A percentile compares a stretch with the other conserved stretches of the same genome.
Evolutionary conservation across 2,329 filamentous ascomycete species (phyloP).

Genomic region (Fusarium agapanthi): DNA sequence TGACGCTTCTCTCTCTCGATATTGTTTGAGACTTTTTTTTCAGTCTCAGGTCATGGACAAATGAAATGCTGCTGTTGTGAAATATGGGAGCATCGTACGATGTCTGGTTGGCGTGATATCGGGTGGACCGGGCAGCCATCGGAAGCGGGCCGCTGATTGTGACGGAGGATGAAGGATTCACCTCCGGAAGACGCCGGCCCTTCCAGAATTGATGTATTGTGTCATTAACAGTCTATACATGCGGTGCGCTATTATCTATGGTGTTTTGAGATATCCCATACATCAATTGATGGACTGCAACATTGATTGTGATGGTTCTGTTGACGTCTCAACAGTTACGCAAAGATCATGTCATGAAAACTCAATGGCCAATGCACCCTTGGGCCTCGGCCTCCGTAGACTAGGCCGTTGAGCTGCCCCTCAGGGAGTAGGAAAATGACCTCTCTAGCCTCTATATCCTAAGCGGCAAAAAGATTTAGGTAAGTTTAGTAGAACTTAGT

Average conservation of each 20-base stretch:
- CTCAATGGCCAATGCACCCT: background rate
- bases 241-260: background rate
- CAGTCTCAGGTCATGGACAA: background rate
- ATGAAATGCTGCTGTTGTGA: background rate
- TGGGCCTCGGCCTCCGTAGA: background rate
- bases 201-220: background rate
- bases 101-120: conserved; percentile 31
- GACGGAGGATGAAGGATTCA: conserved; percentile 11
- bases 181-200: conserved; percentile 8
- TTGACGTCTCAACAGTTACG: background rate
- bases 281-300: background rate
- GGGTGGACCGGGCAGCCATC: conserved; percentile 38
- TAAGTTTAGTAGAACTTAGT: background rate
- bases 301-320: background rate
- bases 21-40: background rate
- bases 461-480: background rate
- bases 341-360: conserved; percentile 7
- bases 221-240: background rate
- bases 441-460: background rate
- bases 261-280: background rate
- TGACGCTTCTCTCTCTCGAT: background rate
- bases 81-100: conserved; percentile 38
- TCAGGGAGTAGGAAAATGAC: background rate
- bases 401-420: background rate
- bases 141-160: conserved; percentile 39